These are phyloP conservation scores for Hymenoscyphus fructigenus DNA, from an alignment of 2,329 filamentous ascomycete genomes.

Conservation along the genomic window DNA sequence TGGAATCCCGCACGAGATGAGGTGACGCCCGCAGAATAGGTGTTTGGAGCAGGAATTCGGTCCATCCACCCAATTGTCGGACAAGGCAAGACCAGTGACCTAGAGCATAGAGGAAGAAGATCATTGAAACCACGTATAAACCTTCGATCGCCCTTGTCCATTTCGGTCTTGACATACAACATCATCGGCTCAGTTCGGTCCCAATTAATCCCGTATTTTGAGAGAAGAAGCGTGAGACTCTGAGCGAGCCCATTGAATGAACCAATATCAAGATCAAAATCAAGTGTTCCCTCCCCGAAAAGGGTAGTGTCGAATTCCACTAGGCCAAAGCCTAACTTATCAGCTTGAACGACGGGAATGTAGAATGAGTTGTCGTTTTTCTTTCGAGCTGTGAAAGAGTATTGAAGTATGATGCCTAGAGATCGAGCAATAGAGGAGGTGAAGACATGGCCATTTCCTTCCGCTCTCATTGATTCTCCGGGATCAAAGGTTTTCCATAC, in stretches of 20 bases:
- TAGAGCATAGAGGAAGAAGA: slow-evolving; percentile 16
- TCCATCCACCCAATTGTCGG: slow-evolving; percentile 9
- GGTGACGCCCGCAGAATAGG: slow-evolving; percentile 14
- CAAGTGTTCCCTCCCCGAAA: slow-evolving; percentile 6
- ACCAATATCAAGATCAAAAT: slow-evolving; percentile 17
- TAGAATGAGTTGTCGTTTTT: slow-evolving; percentile 14
- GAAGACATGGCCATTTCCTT: slow-evolving; percentile 32
- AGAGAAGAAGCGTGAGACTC: slow-evolving; percentile 10
- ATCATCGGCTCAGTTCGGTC: slow-evolving; percentile 2
- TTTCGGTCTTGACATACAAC: neutral
- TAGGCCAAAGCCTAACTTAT: slow-evolving; percentile 21
- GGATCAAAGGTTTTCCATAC: slow-evolving; percentile 32
- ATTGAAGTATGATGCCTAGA: slow-evolving; percentile 27
- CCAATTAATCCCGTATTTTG: neutral
- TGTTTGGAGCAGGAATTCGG: slow-evolving; percentile 17
- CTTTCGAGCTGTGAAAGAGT: slow-evolving; percentile 14
- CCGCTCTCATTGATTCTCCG: slow-evolving; percentile 27
- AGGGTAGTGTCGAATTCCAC: slow-evolving; percentile 16
- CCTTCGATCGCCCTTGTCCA: slow-evolving; percentile 4
- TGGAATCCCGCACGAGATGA: slow-evolving; percentile 9
- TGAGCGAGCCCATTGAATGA: slow-evolving; percentile 14
- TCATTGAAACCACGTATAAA: slow-evolving; percentile 22
- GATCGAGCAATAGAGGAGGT: slow-evolving; percentile 29
- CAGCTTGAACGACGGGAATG: slow-evolving; percentile 17
- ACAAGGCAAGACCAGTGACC: neutral